Percentiles rank a stretch among this genome's conserved stretches.
phyloP scores from a whole-genome alignment of 305 asterid genomes.

The Solanum hybrid region DNA sequence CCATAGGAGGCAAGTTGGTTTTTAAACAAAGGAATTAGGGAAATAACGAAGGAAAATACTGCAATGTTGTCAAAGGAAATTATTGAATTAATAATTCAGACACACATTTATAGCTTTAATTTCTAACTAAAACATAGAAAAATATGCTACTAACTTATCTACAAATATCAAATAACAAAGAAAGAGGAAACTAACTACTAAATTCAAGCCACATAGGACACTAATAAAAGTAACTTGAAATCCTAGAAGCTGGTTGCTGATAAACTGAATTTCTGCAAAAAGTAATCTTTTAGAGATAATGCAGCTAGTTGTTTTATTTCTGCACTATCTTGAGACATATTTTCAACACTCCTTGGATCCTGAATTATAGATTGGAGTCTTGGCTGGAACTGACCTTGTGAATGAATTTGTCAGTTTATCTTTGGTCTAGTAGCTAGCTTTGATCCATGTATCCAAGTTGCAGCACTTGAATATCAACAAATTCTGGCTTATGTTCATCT shows the following conservation, averaged over 20 bases:
- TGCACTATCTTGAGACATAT: neutral
- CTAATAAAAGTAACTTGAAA: neutral
- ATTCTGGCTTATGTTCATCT: neutral
- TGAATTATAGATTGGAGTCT: neutral
- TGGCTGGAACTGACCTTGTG: neutral
- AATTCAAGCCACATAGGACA: neutral
- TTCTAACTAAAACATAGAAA: neutral
- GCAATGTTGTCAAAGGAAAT: neutral
- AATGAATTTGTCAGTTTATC: neutral
- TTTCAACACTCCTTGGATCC: neutral
- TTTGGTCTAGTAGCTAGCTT: neutral
- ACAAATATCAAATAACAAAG: neutral
- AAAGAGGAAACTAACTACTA: neutral
- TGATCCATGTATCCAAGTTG: neutral
- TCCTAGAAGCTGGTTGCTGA: neutral
- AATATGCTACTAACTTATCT: neutral
- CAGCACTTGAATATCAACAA: neutral
- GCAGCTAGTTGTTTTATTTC: neutral
- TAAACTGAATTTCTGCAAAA: neutral
- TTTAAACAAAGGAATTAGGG: neutral
- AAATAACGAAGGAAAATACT: neutral
- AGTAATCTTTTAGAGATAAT: neutral
- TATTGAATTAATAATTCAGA: neutral
- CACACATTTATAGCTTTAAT: neutral
- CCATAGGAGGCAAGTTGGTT: neutral